phyloP scores from a whole-genome alignment of 495 filamentous ascomycete species.

The Penicillium argentinense region DNA sequence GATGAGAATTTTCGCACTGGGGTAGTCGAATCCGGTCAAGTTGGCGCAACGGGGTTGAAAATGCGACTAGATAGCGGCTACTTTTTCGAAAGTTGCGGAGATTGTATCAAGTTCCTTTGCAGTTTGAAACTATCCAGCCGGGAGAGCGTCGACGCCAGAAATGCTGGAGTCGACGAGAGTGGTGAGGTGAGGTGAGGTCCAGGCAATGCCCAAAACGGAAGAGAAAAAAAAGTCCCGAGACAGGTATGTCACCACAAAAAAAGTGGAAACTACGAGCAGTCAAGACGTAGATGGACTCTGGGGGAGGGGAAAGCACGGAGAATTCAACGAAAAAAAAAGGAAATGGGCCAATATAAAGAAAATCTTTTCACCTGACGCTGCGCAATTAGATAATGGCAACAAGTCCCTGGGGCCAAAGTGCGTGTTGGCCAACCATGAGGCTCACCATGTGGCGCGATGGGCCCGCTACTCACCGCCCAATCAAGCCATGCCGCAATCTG shows the following conservation, averaged over 20 bases:
- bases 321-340: not conserved
- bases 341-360: not conserved
- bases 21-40: not conserved
- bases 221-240: not conserved
- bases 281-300: not conserved
- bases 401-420: not conserved
- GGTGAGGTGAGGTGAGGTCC: no score
- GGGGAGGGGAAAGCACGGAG: not conserved
- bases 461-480: not conserved
- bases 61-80: slow-evolving; percentile 17
- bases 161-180: not conserved
- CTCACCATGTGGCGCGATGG: slow-evolving; percentile 1
- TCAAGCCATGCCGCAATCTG: not conserved
- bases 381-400: not conserved
- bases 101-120: slow-evolving; percentile 14
- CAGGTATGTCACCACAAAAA: not conserved
- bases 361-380: not conserved
- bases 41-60: slow-evolving; percentile 15
- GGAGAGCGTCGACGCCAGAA: not conserved
- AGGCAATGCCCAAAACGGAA: not conserved
- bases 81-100: slow-evolving; percentile 12
- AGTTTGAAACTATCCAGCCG: slow-evolving; percentile 16
- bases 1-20: slow-evolving; percentile 9
- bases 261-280: not conserved
- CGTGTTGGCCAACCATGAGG: slow-evolving; percentile 3